phyloP scores from a whole-genome alignment of 305 asterid genomes.

The Fraxinus paxiana region DNA sequence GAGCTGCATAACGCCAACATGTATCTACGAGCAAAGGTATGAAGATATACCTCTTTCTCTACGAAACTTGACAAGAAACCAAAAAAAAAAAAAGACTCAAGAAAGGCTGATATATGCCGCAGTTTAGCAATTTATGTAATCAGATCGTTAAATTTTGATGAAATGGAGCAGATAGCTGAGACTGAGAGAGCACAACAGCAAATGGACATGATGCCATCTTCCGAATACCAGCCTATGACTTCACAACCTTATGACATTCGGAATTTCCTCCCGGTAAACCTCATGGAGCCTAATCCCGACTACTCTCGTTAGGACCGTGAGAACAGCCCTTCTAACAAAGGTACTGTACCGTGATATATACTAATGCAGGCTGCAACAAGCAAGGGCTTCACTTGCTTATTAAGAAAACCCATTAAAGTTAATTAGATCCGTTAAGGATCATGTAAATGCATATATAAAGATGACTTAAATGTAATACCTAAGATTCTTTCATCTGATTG shows the following conservation, averaged over 20 bases:
- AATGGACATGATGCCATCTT: constrained; percentile 56
- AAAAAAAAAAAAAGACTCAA: not conserved
- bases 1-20: constrained; percentile 86
- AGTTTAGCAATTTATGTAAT: not conserved
- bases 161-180: constrained; percentile 62
- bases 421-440: not conserved
- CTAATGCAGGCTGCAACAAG: too few relatives aligned
- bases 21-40: constrained; percentile 79
- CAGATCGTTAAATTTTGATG: not conserved
- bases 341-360: not conserved
- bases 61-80: not conserved
- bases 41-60: not conserved
- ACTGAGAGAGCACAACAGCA: constrained; percentile 67
- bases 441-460: not conserved
- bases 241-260: constrained; percentile 58
- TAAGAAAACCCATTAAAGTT: too few relatives aligned
- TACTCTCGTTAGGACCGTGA: constrained; percentile 61
- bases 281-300: constrained; percentile 58
- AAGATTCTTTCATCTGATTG: not conserved
- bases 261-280: constrained; percentile 65
- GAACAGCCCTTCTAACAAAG: constrained; percentile 46
- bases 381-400: too few relatives aligned
- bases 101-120: not conserved
- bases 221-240: constrained; percentile 44
- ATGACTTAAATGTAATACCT: too few relatives aligned